Base-by-base conservation (phyloP, 305 asterid species). In the Andrographis paniculata region DNA sequence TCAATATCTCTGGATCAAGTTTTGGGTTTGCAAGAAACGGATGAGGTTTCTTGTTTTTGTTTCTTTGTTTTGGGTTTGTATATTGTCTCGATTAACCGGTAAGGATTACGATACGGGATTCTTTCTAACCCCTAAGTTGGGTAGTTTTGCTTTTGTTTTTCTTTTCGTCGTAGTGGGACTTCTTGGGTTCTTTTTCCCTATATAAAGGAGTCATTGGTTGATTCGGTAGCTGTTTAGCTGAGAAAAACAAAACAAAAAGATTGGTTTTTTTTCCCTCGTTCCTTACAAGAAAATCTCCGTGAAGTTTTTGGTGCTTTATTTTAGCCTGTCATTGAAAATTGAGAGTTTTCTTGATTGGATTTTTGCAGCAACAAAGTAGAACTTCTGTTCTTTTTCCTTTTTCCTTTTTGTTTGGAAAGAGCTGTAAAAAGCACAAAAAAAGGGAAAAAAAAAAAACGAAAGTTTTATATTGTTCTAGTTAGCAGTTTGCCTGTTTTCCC, bases 281-380 rank as follows among this genome's bases (percentile, higher is more conserved):
- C 61, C 48, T 23, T 55, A 54, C 75, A 60, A 66, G 83, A 64
- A 76, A 74, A 56, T 63, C 86, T 84, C 97, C 1, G 75, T 80
- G 94, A 83, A 56, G 61, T 75, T 81, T 80, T 80, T 77, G 95
- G 86, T 78, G 95, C 84, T 70, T 59, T 76, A 51, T 78, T 73
- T 87, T 77, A 60, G 79, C 71, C 51, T 77, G 94, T 69, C 78
- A 74, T 84, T 79, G 78, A 63, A 75, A 87, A 84, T 73, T 43
- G 88, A 84, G 92, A 81, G 94, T 56, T 71, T 76, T 72, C 80
- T 69, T 65, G 78, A 55, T 69, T 66, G 72, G 62, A 67, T 68
- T 70, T 46, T 64, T 48, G 30, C 19, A 42, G 31, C 47, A 12
- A 27, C 13, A 48, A n/a, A 30, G 14, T 20, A 15, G 18, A 18